Evolutionary conservation across 306 rosid species (phyloP), one percentile per base, ranked within the genome.

Genomic region (Prinsepia uniflora): DNA sequence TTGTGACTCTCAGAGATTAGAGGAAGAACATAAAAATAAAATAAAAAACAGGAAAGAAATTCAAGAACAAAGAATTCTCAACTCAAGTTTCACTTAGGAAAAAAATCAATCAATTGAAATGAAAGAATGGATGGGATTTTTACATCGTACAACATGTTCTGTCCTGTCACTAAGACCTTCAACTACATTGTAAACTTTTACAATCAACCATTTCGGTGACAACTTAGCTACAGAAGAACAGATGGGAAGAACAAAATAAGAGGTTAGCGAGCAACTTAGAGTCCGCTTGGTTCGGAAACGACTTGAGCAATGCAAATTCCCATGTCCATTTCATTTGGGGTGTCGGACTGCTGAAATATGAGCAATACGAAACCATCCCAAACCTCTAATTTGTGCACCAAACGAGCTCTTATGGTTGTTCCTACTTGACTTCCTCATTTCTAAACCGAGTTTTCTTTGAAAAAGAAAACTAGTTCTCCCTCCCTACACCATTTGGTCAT

Each of bases 101-200:
- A 81, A 79, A 76, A 86, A 83, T 84, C 19, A 47, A 58, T 40
- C 22, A 82, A 70, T 63, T 68, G 58, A 22, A 74, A 58, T 59
- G 43, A 84, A 83, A 67, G 83, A 87, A 86, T 84, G 85, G 76
- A 86, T 84, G 85, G 76, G 72, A 53, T 81, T 71, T 78, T 55
- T 79, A 81, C 78, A 82, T 81, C 71, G 36, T 61, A 62, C 72
- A 70, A 5, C 50, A 49, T 68, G n/a, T 72, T 65, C 77, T 67
- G 73, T 18, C 55, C 83, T 81, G 18, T 1, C 57, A 52, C 8
- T 9, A 78, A 74, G 62, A 60, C 78, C 74, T 18, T 70, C 71
- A 73, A 57, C 83, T 81, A 76, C 76, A 72, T 48, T 42, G 75
- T 74, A 70, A 18, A 14, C 64, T 39, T 69, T 65, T 19, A 15